phyloP scores from a whole-genome alignment of 1,284 basidiomycete species.

The Kwoniella shivajii region DNA sequence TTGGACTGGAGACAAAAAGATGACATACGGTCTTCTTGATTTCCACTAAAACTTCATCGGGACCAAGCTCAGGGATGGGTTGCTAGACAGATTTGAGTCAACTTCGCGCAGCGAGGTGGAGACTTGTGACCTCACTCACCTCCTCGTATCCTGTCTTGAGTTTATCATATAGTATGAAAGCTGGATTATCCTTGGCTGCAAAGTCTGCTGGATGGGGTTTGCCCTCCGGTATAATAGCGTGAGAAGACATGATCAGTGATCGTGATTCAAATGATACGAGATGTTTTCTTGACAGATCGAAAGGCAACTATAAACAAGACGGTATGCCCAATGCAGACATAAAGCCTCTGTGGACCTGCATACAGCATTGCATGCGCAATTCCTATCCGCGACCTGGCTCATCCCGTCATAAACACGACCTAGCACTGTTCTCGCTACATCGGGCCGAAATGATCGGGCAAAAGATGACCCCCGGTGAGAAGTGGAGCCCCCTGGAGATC shows the following conservation, averaged over 20 bases:
- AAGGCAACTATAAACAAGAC: too few species aligned
- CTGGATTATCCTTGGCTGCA: conserved; percentile 44
- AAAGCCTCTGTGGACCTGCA: too few species aligned
- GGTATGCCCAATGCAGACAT: too few species aligned
- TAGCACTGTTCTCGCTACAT: too few species aligned
- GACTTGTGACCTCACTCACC: conserved; percentile 18
- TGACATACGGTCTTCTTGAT: conserved; percentile 80
- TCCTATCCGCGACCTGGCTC: too few species aligned
- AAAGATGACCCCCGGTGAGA: too few species aligned
- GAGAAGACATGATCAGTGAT: conserved; percentile 7
- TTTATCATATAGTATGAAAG: conserved; percentile 48
- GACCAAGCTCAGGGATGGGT: conserved; percentile 73
- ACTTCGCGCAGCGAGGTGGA: neutral
- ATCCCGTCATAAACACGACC: too few species aligned
- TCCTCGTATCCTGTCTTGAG: conserved; percentile 42
- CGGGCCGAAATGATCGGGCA: too few species aligned
- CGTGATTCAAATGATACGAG: neutral
- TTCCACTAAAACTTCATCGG: conserved; percentile 81
- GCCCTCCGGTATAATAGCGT: conserved; percentile 3
- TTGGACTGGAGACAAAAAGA: neutral
- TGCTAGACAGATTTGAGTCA: conserved; percentile 54
- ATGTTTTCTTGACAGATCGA: neutral
- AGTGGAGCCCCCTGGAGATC: too few species aligned
- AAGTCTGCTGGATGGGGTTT: conserved; percentile 25
- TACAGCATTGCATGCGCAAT: too few species aligned